Conservation (phyloP, 176 grass and related monocot species). For the Eleusine coracana region DNA sequence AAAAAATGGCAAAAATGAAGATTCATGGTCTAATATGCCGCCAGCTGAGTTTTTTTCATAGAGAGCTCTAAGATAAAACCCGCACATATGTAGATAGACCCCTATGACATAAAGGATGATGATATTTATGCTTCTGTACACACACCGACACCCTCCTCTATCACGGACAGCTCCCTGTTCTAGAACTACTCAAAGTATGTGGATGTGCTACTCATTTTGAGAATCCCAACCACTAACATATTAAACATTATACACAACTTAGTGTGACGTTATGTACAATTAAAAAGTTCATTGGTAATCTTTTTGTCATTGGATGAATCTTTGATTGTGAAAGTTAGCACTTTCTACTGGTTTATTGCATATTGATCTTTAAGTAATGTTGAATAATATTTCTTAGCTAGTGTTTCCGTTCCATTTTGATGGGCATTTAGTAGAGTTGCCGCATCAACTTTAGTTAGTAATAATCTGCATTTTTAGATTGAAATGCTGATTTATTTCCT, state of each 20-base stretch:
- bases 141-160: slow-evolving; percentile 50
- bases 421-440: slow-evolving; percentile 1
- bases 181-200: slow-evolving; percentile 94
- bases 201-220: slow-evolving; percentile 22
- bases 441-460: not conserved
- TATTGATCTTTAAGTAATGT: not conserved
- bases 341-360: slow-evolving; percentile 16
- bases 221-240: slow-evolving; percentile 6
- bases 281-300: not conserved
- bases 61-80: not conserved
- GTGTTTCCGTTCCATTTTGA: slow-evolving; percentile 23
- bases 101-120: slow-evolving; percentile 65
- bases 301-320: not conserved
- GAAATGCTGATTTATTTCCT: too few relatives aligned
- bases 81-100: not conserved
- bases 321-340: not conserved
- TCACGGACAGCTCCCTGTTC: slow-evolving; percentile 67
- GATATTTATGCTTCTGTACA: slow-evolving; percentile 59
- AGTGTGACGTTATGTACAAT: slow-evolving; percentile 5
- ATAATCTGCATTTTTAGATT: too few relatives aligned
- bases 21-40: not conserved
- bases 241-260: slow-evolving; percentile 31
- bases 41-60: not conserved
- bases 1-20: not conserved
- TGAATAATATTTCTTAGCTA: slow-evolving; percentile 21